Evolutionary conservation across 2,329 filamentous ascomycete genomes (phyloP).

Genomic region (Fusarium anthophilum): DNA sequence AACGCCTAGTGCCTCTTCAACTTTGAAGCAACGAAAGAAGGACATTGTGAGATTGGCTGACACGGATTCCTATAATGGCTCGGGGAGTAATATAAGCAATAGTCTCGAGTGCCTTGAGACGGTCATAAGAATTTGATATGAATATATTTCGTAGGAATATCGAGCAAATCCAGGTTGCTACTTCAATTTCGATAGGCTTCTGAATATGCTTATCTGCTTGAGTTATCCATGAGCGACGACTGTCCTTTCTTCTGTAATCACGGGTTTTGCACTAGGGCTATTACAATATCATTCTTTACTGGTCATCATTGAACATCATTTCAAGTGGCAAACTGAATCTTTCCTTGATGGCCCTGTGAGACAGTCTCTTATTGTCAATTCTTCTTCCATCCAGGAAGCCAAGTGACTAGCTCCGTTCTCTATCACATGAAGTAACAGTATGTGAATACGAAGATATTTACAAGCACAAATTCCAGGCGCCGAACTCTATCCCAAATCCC

Average conservation of each 20-base stretch:
- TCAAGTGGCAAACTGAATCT: not conserved
- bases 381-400: constrained; percentile 34
- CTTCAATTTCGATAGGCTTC: not conserved
- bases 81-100: not conserved
- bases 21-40: no score
- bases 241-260: not conserved
- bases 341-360: constrained; percentile 1
- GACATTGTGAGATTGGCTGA: not conserved
- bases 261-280: not conserved
- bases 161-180: not conserved
- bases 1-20: not conserved
- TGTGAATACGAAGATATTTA: constrained; percentile 39
- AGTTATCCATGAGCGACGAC: no score
- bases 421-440: constrained; percentile 20
- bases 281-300: not conserved
- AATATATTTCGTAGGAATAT: not conserved
- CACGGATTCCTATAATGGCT: not conserved
- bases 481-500: constrained; percentile 14
- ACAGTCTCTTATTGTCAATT: constrained; percentile 9
- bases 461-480: constrained; percentile 33
- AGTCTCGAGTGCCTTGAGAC: not conserved
- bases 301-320: not conserved
- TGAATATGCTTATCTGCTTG: not conserved
- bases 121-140: not conserved
- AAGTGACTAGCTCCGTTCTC: constrained; percentile 6